Percentiles rank a stretch among this genome's conserved stretches.
These are phyloP conservation scores for Podaxis pistillaris DNA, from an alignment of 768 basidiomycete species.

Conservation along the genomic window DNA sequence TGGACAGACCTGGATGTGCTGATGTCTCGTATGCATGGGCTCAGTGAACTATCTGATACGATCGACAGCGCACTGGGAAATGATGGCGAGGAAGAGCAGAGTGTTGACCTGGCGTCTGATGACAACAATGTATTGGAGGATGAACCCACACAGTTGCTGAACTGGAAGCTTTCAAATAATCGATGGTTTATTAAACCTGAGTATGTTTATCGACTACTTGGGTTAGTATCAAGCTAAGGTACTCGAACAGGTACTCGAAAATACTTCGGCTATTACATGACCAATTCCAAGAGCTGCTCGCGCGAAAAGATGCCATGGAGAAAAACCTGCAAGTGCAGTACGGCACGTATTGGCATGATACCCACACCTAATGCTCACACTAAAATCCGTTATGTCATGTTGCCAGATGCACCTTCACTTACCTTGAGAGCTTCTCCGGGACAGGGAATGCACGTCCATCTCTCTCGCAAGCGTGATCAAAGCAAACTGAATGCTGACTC, in stretches of 20 bases:
- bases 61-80: constrained; percentile 51
- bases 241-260: constrained; percentile 56
- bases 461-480: constrained; percentile 65
- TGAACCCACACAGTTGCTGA: constrained; percentile 1
- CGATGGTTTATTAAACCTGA: constrained; percentile 56
- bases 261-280: constrained; percentile 49
- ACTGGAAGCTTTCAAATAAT: constrained; percentile 12
- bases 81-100: constrained; percentile 11
- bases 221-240: background rate
- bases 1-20: constrained; percentile 60
- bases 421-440: constrained; percentile 66
- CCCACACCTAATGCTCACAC: background rate
- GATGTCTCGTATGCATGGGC: constrained; percentile 48
- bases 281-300: constrained; percentile 41
- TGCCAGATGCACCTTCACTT: constrained; percentile 65
- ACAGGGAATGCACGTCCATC: constrained; percentile 75
- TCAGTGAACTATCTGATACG: constrained; percentile 50
- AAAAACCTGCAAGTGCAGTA: constrained; percentile 48
- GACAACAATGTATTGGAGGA: constrained; percentile 8
- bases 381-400: background rate
- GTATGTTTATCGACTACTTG: constrained; percentile 31
- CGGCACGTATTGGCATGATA: constrained; percentile 35
- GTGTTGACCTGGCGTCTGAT: constrained; percentile 7
- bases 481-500: constrained; percentile 42
- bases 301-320: constrained; percentile 52